phyloP scores from a whole-genome alignment of 352 stramenopile genomes.

The Halophytophthora batemanensis region DNA sequence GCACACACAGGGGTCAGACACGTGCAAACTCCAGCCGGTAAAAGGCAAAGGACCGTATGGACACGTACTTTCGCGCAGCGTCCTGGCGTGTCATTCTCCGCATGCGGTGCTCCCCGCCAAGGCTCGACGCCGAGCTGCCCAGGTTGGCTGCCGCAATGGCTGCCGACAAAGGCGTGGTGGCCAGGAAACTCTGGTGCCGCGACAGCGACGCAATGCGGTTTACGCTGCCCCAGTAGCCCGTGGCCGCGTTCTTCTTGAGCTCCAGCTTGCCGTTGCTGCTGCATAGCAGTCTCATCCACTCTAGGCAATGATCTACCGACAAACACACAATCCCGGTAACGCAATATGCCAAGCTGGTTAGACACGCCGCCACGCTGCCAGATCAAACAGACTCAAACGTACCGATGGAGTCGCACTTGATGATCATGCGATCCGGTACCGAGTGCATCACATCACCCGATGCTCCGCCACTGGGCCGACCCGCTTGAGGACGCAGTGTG shows the following conservation, averaged over 20 bases:
- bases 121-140: slow-evolving; percentile 7
- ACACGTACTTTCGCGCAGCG: slow-evolving; percentile 69
- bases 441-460: slow-evolving; percentile 14
- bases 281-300: slow-evolving; percentile 87
- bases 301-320: slow-evolving; percentile 70
- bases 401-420: slow-evolving; percentile 84
- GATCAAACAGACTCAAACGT: slow-evolving; percentile 9
- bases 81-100: slow-evolving; percentile 71
- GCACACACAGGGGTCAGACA: slow-evolving; percentile 9
- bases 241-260: slow-evolving; percentile 87
- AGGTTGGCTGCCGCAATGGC: slow-evolving; percentile 32
- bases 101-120: slow-evolving; percentile 31
- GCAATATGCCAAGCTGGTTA: slow-evolving; percentile 6
- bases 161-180: slow-evolving; percentile 48
- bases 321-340: slow-evolving; percentile 4
- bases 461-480: background rate
- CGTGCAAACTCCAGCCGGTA: background rate
- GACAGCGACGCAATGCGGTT: slow-evolving; percentile 84
- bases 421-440: slow-evolving; percentile 53
- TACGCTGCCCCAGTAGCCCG: slow-evolving; percentile 79
- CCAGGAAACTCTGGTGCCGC: slow-evolving; percentile 81
- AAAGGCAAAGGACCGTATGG: background rate
- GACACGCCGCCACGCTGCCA: background rate
- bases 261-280: slow-evolving; percentile 83
- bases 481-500: slow-evolving; percentile 27